Percentiles rank a stretch among this genome's conserved stretches.
These are phyloP conservation scores for Trichomonas vaginalis DNA, from an alignment of 208 protist species.

Conservation along the genomic window DNA sequence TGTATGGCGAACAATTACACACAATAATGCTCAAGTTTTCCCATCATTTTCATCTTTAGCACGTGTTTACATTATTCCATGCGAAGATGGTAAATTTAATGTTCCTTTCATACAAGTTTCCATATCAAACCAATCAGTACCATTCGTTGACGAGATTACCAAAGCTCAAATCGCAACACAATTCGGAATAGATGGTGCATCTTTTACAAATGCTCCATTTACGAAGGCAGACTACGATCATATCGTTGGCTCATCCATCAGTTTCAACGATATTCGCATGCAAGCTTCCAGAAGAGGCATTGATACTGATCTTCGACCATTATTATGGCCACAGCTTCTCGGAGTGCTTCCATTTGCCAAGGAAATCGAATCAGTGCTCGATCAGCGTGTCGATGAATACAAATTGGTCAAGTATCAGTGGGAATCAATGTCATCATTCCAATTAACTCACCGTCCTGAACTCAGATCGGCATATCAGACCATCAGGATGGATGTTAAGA, in stretches of 20 bases:
- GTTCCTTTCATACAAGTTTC: not conserved
- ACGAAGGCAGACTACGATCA: not conserved
- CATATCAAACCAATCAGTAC: not conserved
- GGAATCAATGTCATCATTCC: not conserved
- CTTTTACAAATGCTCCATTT: not conserved
- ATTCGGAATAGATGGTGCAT: not conserved
- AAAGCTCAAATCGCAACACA: not conserved
- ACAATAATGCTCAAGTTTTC: not conserved
- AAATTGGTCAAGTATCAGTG: not conserved
- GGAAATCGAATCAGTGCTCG: not conserved
- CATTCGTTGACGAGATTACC: not conserved
- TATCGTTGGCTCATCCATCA: not conserved
- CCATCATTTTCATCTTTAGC: not conserved
- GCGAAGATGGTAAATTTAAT: not conserved
- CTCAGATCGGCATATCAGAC: not conserved
- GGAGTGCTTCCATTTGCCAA: not conserved
- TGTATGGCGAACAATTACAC: not conserved
- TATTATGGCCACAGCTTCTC: not conserved
- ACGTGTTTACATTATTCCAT: not conserved
- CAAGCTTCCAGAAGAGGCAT: not conserved
- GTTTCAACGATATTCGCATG: not conserved
- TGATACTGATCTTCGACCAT: not conserved
- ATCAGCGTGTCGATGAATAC: not conserved
- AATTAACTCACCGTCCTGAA: not conserved
- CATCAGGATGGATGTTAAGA: not conserved